A percentile compares a stretch with the other conserved stretches of the same genome.
These are phyloP conservation scores for Alternaria rosae DNA, from an alignment of 2,329 filamentous ascomycete genomes.

Conservation along the genomic window DNA sequence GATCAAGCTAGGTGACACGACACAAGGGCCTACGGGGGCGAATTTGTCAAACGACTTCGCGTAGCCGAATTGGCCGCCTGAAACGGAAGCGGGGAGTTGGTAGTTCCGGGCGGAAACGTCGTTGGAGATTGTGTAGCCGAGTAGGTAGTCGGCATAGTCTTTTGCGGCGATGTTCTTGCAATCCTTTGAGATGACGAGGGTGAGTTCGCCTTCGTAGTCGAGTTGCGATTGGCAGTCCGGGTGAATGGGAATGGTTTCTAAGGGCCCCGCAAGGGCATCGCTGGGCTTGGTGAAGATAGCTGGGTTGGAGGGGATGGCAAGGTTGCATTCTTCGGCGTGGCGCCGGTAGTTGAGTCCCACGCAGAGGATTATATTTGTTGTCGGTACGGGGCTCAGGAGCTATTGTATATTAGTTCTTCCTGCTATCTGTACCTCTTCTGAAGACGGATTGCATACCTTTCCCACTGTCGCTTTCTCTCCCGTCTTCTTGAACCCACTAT, in stretches of 20 bases:
- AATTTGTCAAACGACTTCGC: slow-evolving; percentile 57
- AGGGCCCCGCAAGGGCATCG: slow-evolving; percentile 45
- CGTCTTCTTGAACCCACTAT: slow-evolving; percentile 40
- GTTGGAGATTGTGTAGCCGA: slow-evolving; percentile 70
- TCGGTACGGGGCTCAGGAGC: slow-evolving; percentile 40
- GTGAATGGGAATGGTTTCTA: slow-evolving; percentile 42
- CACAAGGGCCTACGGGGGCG: slow-evolving; percentile 54
- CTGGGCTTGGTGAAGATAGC: slow-evolving; percentile 48
- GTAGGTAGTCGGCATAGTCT: slow-evolving; percentile 66
- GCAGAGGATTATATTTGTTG: slow-evolving; percentile 43
- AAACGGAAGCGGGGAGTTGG: slow-evolving; percentile 51
- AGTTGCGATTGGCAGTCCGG: slow-evolving; percentile 40
- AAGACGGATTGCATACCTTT: slow-evolving; percentile 18
- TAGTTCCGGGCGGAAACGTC: slow-evolving; percentile 67
- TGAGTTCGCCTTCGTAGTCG: slow-evolving; percentile 51
- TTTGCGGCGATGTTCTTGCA: slow-evolving; percentile 55
- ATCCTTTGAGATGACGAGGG: slow-evolving; percentile 43
- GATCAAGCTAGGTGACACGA: slow-evolving; percentile 45
- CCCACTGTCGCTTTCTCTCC: slow-evolving; percentile 34
- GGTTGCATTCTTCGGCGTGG: slow-evolving; percentile 45
- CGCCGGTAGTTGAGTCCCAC: slow-evolving; percentile 47
- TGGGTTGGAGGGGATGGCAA: slow-evolving; percentile 41
- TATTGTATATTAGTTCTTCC: not conserved
- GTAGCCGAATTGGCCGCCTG: slow-evolving; percentile 51
- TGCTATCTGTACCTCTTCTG: not conserved